These are phyloP conservation scores for Hydnomerulius pinastri DNA, from an alignment of 768 basidiomycete species.

Conservation along the genomic window DNA sequence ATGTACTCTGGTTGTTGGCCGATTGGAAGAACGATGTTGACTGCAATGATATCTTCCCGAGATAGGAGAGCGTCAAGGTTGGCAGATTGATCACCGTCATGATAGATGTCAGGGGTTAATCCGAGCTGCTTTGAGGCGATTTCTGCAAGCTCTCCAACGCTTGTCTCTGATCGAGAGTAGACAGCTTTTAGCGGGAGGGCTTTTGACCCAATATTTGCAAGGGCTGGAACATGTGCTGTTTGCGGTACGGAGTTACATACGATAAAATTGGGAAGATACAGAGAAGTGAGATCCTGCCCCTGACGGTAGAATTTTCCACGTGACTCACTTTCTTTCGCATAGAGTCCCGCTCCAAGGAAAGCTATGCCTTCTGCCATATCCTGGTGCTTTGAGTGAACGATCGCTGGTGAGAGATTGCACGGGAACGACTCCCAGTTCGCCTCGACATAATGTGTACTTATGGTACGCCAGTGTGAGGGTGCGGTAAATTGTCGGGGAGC, in stretches of 20 bases:
- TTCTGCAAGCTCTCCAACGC: conserved; percentile 52
- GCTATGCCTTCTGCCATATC: no score
- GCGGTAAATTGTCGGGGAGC: no score
- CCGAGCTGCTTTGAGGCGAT: conserved; percentile 44
- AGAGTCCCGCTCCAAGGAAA: no score
- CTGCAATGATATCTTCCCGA: conserved; percentile 67
- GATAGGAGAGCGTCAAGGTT: conserved; percentile 66
- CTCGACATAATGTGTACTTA: no score
- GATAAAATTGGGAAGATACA: conserved; percentile 99
- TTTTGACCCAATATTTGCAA: conserved; percentile 51
- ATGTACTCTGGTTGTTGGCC: conserved; percentile 69
- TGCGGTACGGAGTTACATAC: conserved; percentile 70
- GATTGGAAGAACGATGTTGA: conserved; percentile 80
- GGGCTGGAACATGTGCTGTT: conserved; percentile 78
- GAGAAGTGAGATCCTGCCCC: no score
- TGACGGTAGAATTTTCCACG: no score
- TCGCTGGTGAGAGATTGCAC: no score
- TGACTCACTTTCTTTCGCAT: no score
- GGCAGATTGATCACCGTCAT: conserved; percentile 47
- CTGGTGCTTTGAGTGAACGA: no score
- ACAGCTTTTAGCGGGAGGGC: conserved; percentile 61
- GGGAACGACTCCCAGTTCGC: no score
- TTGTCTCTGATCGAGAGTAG: conserved; percentile 76
- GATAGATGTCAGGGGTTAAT: conserved; percentile 51
- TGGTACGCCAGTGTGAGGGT: no score